These are phyloP conservation scores for Pelargonium myrrhifolium DNA, from an alignment of 441 rosid genomes.

Conservation along the genomic window DNA sequence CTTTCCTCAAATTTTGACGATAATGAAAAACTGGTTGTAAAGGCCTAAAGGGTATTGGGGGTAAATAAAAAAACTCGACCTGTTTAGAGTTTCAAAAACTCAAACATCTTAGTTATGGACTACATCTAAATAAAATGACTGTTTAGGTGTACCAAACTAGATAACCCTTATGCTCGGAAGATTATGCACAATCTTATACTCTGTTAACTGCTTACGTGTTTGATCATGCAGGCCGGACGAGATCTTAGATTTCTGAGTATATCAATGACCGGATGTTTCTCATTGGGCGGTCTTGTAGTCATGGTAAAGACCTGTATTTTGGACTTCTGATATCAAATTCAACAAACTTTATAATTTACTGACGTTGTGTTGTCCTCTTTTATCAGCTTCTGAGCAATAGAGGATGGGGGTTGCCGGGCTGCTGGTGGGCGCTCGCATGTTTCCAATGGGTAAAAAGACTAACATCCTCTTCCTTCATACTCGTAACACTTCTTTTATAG, in stretches of 20 bases:
- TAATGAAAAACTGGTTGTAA: no score
- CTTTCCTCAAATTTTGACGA: no score
- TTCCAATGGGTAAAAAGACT: constrained; percentile 2
- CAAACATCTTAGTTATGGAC: no score
- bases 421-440: neutral
- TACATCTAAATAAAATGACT: no score
- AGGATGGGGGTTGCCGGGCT: neutral
- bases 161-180: neutral
- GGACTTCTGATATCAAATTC: neutral
- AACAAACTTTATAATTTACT: neutral
- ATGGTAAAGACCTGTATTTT: constrained; percentile 11
- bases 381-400: constrained; percentile 3
- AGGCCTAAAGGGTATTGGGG: no score
- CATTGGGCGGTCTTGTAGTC: constrained; percentile 17
- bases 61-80: no score
- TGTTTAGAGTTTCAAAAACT: no score
- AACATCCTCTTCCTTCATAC: neutral
- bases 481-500: neutral
- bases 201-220: neutral
- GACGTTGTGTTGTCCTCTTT: neutral
- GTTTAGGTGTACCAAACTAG: no score
- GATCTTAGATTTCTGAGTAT: constrained; percentile 21
- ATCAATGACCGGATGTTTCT: constrained; percentile 21
- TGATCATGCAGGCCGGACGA: constrained; percentile 20
- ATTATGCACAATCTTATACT: neutral